Evolutionary conservation across 169 alveolate genomes (phyloP), one percentile per base, ranked within the genome.

Genomic region (Eimeria zaria): DNA sequence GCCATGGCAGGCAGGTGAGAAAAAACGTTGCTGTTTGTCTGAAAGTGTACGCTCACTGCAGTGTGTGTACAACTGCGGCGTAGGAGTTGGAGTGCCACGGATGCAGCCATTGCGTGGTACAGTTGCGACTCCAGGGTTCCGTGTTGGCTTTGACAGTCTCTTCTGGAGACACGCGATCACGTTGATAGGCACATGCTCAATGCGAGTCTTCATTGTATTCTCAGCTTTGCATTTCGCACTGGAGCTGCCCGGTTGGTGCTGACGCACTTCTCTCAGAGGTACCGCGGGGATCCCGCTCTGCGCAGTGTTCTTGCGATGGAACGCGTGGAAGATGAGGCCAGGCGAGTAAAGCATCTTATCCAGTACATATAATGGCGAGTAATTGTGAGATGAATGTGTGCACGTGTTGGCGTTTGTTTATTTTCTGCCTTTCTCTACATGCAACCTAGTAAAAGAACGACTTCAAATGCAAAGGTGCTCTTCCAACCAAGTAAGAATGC

Each of bases 221-320:
- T 16, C 97, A 95, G 90, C 48, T 97, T 97, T 62, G 98, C 98
- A 4, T 91, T 91, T 41, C 90, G 92, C 33, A 84, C 88, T n/a
- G 96, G 97, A 16, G 98, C 98, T 12, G 71, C 73, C n/a, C 58
- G 94, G 90, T 94, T 97, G 30, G 85, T 97, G 27, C 97, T 97
- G 85, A 97, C 98, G 44, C 98, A 97, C 97, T 97, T 97, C 93
- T 96, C 98, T 27, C 98, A 97, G 62, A 64, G 98, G 81, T 97
- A 96, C 71, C 97, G 89, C 36, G 98, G 98, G n/a, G 98, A 97
- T 64, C 93, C 97, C 30, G 94, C 95, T 64, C 85, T 97, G 36
- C 95, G 96, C 62, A 95, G 97, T 73, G 93, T 96, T 24, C 73
- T 88, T 4, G 55, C 95, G 27, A 96, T 97, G 97, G 84, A 90